Conservation (phyloP, 2,329 filamentous ascomycete genomes). For the Dactylellina leptospora region DNA sequence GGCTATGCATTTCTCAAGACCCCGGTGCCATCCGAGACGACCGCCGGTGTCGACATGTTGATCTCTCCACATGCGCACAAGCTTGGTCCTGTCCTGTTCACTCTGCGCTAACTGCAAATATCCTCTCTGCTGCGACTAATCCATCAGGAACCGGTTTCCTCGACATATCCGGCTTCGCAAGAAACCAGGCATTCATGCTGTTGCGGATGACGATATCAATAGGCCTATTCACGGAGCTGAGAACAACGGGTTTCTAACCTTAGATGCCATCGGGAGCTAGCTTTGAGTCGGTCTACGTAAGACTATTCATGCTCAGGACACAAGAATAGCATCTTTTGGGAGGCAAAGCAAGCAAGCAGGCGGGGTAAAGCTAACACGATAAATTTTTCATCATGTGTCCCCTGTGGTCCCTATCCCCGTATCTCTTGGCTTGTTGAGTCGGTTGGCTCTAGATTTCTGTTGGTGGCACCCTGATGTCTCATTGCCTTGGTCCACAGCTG, state of each 20-base stretch:
- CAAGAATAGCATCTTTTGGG: conserved; percentile 26
- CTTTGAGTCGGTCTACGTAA: conserved; percentile 34
- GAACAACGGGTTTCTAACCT: conserved; percentile 17
- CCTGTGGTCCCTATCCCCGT: background rate
- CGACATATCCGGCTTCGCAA: conserved; percentile 12
- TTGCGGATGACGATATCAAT: conserved; percentile 38
- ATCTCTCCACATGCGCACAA: no score
- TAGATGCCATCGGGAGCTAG: conserved; percentile 5
- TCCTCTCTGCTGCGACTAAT: conserved; percentile 2
- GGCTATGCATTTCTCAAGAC: conserved; percentile 24
- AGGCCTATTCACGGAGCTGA: conserved; percentile 41
- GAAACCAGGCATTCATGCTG: conserved; percentile 2
- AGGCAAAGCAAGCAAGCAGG: conserved; percentile 46
- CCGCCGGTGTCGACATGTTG: conserved; percentile 39
- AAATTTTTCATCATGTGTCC: conserved; percentile 26
- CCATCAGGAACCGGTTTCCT: conserved; percentile 38
- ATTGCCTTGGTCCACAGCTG: conserved; percentile 31
- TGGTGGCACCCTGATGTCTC: conserved; percentile 19
- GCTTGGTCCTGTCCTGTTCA: conserved; percentile 38
- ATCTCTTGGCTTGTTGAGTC: conserved; percentile 17
- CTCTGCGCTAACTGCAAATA: conserved; percentile 2
- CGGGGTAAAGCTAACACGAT: conserved; percentile 44
- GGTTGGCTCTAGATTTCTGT: conserved; percentile 30
- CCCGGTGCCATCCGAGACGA: conserved; percentile 50
- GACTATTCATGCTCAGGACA: conserved; percentile 22